A percentile compares a stretch with the other conserved stretches of the same genome.
These are phyloP conservation scores for Pseudohyphozyma bogoriensis DNA, from an alignment of 768 basidiomycete genomes.

Conservation along the genomic window DNA sequence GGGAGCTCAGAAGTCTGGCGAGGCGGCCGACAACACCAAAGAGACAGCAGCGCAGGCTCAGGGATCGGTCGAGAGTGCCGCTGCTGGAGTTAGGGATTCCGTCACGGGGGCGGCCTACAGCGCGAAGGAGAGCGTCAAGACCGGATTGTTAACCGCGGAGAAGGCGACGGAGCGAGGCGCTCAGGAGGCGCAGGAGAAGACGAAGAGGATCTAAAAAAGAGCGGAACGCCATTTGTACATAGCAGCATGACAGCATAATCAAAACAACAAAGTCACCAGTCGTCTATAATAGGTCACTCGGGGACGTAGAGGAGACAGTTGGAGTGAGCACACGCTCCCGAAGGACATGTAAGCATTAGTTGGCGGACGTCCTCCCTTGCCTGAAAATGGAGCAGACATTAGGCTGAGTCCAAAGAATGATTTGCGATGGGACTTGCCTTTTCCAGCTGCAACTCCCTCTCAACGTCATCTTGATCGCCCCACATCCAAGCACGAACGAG, in stretches of 20 bases:
- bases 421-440: background rate
- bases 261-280: background rate
- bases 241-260: background rate
- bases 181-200: background rate
- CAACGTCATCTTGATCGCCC: slow-evolving; percentile 1
- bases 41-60: background rate
- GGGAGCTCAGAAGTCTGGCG: background rate
- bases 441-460: background rate
- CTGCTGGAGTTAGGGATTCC: background rate
- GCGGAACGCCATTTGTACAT: background rate
- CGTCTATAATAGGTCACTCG: background rate
- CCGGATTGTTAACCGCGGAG: background rate
- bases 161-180: background rate
- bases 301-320: background rate
- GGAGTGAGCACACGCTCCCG: background rate
- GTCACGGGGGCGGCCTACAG: background rate
- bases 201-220: background rate
- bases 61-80: background rate
- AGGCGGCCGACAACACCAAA: background rate
- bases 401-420: too few relatives aligned
- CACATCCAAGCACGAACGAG: slow-evolving; percentile 11
- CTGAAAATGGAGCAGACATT: too few relatives aligned
- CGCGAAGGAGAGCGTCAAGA: background rate
- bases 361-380: background rate
- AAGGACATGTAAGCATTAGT: background rate